Evolutionary conservation across 2,329 filamentous ascomycete genomes (phyloP), one percentile per base, ranked within the genome.

Genomic region (Aspergillus felis): DNA sequence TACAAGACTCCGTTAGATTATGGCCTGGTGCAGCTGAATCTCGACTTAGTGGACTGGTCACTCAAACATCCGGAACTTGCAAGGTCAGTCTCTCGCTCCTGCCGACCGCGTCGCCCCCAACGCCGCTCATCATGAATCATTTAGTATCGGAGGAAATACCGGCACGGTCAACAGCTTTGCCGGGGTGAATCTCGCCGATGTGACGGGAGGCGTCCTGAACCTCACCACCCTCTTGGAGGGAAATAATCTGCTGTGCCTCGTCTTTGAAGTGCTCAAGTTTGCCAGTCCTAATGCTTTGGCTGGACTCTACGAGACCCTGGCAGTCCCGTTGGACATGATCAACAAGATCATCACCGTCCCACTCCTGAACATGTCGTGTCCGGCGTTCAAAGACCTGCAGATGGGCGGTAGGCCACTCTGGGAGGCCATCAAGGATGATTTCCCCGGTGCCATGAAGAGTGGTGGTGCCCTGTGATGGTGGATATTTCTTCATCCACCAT

Each of bases 71-170:
- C 79, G 0, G 67, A 76, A 22, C 72, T 81, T 17, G 70, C 62
- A 54, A 70, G 66, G 66, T 71, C 53, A 63, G 59, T 46, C 17
- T 3, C 4, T 6, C 32, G 32, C 5, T 38, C 32, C 25, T 42
- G 4, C 17, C 17, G 2, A 4, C 17, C 8, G 4, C 22, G 10
- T 28, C 14, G 12, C 17, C 27, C 42, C 47, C 41, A n/a, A 56
- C n/a, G n/a, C 6, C 56, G 3, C 20, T 7, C 28, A 38, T 17
- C 14, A 7, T 17, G 22, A 4, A 41, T 32, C 1, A 49, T 20
- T 12, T 25, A 76, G 73, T 58, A 75, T 84, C 17, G 82, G 82
- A 9, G 82, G 82, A 9, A 84, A 84, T 61, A 76, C 77, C 4
- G 80, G 81, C 20, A 74, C 71, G 2, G 74, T 79, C 24, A 79